A percentile compares a stretch with the other conserved stretches of the same genome.
Conservation (phyloP, 352 stramenopile species). For the Phytopythium vexans region DNA sequence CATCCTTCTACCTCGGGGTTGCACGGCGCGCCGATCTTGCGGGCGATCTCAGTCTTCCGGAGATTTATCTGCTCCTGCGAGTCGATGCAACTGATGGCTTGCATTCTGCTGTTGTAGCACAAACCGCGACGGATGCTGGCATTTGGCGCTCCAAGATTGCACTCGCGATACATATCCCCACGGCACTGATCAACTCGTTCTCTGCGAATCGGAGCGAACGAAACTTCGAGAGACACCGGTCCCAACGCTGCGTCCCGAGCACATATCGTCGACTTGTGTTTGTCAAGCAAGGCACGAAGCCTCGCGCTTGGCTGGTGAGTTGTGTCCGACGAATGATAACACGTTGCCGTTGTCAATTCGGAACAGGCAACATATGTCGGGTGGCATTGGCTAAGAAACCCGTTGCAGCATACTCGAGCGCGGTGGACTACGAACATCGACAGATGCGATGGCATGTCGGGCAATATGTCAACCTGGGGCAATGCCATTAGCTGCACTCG, state of each 20-base stretch:
- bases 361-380: background rate
- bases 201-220: background rate
- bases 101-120: slow-evolving; percentile 11
- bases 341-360: background rate
- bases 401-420: slow-evolving; percentile 16
- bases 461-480: background rate
- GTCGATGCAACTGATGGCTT: slow-evolving; percentile 9
- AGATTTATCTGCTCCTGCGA: slow-evolving; percentile 7
- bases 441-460: slow-evolving; percentile 6
- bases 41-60: slow-evolving; percentile 7
- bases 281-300: background rate
- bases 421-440: slow-evolving; percentile 4
- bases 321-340: background rate
- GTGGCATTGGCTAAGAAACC: slow-evolving; percentile 11
- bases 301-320: background rate
- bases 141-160: background rate
- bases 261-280: background rate
- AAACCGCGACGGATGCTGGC: slow-evolving; percentile 2
- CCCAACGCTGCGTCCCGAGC: background rate
- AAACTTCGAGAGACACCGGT: background rate
- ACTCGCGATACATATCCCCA: slow-evolving; percentile 11
- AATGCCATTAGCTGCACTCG: slow-evolving; percentile 8
- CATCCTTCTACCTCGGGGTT: slow-evolving; percentile 11
- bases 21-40: slow-evolving; percentile 7
- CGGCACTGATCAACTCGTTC: slow-evolving; percentile 7